These are phyloP conservation scores for Ogataea methanolica DNA, from an alignment of 805 yeast species.

Conservation along the genomic window DNA sequence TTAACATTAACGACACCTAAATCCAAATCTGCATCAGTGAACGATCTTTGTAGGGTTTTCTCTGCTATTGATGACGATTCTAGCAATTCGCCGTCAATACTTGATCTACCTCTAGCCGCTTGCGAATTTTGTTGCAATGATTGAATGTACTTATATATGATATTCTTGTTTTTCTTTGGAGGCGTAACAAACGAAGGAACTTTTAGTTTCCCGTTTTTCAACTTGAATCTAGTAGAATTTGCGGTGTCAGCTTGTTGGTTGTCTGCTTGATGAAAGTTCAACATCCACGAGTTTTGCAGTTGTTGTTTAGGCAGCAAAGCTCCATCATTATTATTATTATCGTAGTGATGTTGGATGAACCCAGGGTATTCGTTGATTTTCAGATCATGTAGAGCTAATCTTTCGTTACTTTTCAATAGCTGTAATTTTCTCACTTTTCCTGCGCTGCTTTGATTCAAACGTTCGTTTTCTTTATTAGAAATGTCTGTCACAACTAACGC, in stretches of 20 bases:
- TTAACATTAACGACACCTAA: conserved; percentile 2
- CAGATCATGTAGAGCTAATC: conserved; percentile 11
- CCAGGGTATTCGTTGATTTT: conserved; percentile 17
- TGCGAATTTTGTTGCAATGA: conserved; percentile 2
- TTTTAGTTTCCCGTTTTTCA: background rate
- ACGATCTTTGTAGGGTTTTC: background rate
- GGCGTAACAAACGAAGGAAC: conserved; percentile 22
- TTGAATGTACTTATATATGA: conserved; percentile 15
- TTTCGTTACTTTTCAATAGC: background rate
- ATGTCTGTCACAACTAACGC: background rate
- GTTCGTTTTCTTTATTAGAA: background rate
- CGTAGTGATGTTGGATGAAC: conserved; percentile 6
- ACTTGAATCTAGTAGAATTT: background rate
- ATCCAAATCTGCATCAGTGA: conserved; percentile 6
- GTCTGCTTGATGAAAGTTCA: conserved; percentile 2
- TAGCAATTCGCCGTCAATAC: background rate
- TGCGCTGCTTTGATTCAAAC: background rate
- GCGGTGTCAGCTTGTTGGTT: background rate
- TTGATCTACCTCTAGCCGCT: background rate
- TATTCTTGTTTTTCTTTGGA: conserved; percentile 12
- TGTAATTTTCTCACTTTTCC: background rate
- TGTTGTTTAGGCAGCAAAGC: conserved; percentile 17
- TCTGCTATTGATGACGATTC: background rate
- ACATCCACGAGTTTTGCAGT: conserved; percentile 15
- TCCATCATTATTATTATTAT: conserved; percentile 5